phyloP scores from a whole-genome alignment of 2,329 filamentous ascomycete genomes.

The Claviceps spartinae region DNA sequence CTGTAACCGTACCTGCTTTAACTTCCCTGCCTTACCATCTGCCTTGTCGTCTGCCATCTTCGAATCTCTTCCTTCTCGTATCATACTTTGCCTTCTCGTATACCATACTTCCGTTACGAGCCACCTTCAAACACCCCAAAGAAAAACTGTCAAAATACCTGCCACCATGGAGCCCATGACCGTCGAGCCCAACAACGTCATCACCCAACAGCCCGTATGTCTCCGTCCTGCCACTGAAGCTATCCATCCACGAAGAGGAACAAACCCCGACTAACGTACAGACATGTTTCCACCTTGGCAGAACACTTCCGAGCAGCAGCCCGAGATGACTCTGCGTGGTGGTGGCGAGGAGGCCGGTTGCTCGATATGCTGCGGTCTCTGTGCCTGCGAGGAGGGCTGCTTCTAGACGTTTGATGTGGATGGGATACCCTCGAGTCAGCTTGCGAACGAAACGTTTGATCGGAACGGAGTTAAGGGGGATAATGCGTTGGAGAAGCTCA shows the following conservation, averaged over 20 bases:
- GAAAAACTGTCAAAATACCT: not conserved
- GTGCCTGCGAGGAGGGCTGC: slow-evolving; percentile 1
- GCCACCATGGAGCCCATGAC: not conserved
- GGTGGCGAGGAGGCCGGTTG: slow-evolving; percentile 2
- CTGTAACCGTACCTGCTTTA: too few relatives aligned
- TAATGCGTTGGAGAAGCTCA: too few relatives aligned
- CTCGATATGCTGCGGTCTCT: slow-evolving; percentile 2
- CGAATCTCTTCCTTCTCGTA: not conserved
- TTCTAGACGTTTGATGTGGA: not conserved
- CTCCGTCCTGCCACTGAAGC: not conserved
- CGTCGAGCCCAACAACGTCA: not conserved
- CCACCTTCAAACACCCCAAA: not conserved
- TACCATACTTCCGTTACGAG: too few relatives aligned
- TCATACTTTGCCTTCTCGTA: too few relatives aligned
- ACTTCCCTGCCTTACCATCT: not conserved
- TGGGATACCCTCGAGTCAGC: not conserved
- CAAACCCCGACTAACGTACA: not conserved
- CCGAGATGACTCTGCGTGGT: slow-evolving; percentile 1
- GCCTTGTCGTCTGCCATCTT: not conserved
- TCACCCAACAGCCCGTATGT: slow-evolving; percentile 1
- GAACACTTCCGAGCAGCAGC: slow-evolving; percentile 2
- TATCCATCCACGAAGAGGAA: too few relatives aligned
- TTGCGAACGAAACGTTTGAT: not conserved
- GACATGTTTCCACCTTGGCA: not conserved
- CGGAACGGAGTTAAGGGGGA: too few relatives aligned